Evolutionary conservation across 2,329 filamentous ascomycete species (phyloP).

Genomic region (Ophiostoma himal-ulmi): DNA sequence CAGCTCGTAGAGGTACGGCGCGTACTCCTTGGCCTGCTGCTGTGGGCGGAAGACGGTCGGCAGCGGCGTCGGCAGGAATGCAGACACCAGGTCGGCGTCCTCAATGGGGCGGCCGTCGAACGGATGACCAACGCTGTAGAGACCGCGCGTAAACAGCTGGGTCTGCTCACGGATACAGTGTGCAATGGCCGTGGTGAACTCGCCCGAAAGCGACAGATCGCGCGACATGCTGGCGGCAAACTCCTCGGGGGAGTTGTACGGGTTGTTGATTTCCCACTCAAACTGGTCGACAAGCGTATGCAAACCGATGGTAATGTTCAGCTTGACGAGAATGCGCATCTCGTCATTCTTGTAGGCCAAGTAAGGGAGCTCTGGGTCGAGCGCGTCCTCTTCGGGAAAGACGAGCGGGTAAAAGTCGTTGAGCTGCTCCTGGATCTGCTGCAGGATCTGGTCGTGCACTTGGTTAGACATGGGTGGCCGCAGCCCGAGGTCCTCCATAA

Average conservation of each 20-base stretch:
- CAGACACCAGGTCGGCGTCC: constrained; percentile 78
- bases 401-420: constrained; percentile 91
- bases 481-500: constrained; percentile 84
- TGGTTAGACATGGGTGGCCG: constrained; percentile 64
- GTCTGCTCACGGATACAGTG: constrained; percentile 96
- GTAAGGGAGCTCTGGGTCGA: constrained; percentile 87
- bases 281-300: constrained; percentile 95
- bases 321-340: constrained; percentile 91
- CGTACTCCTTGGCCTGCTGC: constrained; percentile 89
- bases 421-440: constrained; percentile 81
- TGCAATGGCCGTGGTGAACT: constrained; percentile 95
- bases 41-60: constrained; percentile 79
- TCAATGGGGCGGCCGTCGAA: constrained; percentile 93
- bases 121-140: constrained; percentile 88
- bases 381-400: constrained; percentile 79
- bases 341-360: constrained; percentile 97
- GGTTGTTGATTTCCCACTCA: constrained; percentile 98
- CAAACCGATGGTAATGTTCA: constrained; percentile 95
- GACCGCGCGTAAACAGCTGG: constrained; percentile 86
- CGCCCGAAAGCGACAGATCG: constrained; percentile 84
- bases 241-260: constrained; percentile 86
- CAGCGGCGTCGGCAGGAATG: constrained; percentile 80
- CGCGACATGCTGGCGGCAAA: constrained; percentile 85
- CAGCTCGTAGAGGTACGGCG: constrained; percentile 88
- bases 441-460: constrained; percentile 54